These are phyloP conservation scores for Cutaneotrichosporon sp. DNA, from an alignment of 1,284 basidiomycete species.

Conservation along the genomic window DNA sequence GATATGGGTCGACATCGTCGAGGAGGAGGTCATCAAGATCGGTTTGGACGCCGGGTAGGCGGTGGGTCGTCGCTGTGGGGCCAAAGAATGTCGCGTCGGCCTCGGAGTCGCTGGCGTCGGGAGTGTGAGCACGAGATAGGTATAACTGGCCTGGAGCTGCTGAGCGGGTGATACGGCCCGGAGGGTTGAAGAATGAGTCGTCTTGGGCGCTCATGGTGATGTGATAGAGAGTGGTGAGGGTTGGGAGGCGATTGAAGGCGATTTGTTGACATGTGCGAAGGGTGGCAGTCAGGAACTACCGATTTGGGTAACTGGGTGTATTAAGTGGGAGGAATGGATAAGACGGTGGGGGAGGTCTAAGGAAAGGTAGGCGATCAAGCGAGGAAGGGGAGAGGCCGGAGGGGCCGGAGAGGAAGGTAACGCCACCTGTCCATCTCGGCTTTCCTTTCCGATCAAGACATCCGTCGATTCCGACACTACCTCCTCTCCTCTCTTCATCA, in stretches of 20 bases:
- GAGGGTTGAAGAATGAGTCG: conserved; percentile 18
- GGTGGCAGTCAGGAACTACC: no score
- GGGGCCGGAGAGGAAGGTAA: no score
- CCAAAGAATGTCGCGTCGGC: conserved; percentile 2
- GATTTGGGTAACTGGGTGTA: no score
- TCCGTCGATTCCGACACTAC: background rate
- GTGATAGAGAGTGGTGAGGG: background rate
- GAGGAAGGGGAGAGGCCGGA: no score
- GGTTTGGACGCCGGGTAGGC: background rate
- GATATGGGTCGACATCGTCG: no score
- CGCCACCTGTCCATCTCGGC: no score
- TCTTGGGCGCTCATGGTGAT: conserved; percentile 7
- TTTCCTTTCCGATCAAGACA: no score
- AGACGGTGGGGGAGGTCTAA: no score
- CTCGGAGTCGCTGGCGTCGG: background rate
- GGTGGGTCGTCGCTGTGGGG: background rate
- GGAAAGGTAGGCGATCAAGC: no score
- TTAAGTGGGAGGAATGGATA: no score
- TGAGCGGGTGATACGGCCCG: no score
- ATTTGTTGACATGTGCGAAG: background rate
- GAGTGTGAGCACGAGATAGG: background rate
- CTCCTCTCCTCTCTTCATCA: background rate
- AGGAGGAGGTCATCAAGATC: no score
- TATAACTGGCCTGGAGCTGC: background rate
- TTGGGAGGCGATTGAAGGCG: background rate